A percentile compares a stretch with the other conserved stretches of the same genome.
phyloP scores from a whole-genome alignment of 768 basidiomycete species.

The Dentipellis fragilis region DNA sequence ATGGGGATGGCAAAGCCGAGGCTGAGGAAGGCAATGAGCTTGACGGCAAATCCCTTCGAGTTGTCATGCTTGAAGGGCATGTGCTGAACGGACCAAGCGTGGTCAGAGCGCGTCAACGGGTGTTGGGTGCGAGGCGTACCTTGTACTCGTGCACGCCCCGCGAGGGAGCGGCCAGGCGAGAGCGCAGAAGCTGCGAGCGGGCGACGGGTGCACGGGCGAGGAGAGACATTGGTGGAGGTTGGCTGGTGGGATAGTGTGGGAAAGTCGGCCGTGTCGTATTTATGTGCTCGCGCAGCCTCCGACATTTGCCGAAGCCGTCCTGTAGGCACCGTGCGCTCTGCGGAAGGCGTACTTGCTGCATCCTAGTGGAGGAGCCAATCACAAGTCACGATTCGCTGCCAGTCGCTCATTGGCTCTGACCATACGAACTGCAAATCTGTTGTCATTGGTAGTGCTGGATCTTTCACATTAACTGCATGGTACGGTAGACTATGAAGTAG shows the following conservation, averaged over 20 bases:
- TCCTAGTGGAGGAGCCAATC: too few species aligned
- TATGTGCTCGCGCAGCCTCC: background rate
- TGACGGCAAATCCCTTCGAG: conserved; percentile 9
- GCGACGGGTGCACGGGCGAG: conserved; percentile 8
- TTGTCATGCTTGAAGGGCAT: conserved; percentile 12
- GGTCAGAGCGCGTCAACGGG: too few species aligned
- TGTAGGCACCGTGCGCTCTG: too few species aligned
- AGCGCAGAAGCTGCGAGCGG: conserved; percentile 7
- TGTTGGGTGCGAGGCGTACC: background rate
- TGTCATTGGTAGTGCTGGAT: too few species aligned
- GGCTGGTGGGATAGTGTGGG: background rate
- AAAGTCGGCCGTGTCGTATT: background rate
- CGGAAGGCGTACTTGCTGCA: too few species aligned
- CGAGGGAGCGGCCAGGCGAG: conserved; percentile 8
- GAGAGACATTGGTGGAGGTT: conserved; percentile 11
- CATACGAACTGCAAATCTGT: too few species aligned
- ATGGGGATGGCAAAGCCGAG: conserved; percentile 13
- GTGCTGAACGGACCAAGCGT: conserved; percentile 2
- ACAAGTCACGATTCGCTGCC: too few species aligned
- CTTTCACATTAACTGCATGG: too few species aligned
- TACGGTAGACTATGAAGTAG: too few species aligned
- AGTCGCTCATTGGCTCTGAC: too few species aligned
- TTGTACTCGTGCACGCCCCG: conserved; percentile 12
- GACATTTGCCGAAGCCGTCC: too few species aligned
- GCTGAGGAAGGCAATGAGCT: conserved; percentile 7